Percentiles rank a stretch among this genome's conserved stretches.
phyloP scores from a whole-genome alignment of 306 rosid species.

The Albizia julibrissin region DNA sequence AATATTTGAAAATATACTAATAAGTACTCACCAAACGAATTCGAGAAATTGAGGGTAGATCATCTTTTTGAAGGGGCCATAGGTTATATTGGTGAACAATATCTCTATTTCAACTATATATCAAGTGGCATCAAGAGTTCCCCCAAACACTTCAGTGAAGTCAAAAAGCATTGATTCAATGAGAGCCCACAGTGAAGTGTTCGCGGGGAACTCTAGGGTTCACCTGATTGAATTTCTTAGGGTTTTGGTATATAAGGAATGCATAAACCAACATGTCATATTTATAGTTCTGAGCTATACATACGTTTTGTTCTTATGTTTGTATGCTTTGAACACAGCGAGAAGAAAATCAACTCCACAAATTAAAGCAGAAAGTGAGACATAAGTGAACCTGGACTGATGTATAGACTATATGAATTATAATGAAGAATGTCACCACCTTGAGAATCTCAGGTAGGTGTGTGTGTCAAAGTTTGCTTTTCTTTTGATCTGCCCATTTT shows the following conservation, averaged over 20 bases:
- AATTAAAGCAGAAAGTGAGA: not conserved
- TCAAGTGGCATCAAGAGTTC: conserved; percentile 1
- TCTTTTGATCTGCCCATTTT: not conserved
- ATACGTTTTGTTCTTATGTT: not conserved
- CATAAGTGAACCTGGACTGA: not conserved
- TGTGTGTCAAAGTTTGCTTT: no score
- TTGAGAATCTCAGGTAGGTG: not conserved
- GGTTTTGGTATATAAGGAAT: not conserved
- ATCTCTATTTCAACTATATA: not conserved
- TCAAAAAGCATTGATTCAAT: no score
- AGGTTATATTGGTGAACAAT: not conserved
- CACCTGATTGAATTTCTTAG: not conserved
- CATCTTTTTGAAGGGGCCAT: not conserved
- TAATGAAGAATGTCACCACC: not conserved
- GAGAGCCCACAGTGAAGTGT: not conserved
- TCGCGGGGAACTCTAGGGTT: not conserved
- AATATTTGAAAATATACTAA: not conserved
- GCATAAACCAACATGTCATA: not conserved
- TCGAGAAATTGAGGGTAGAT: not conserved
- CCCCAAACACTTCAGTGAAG: not conserved
- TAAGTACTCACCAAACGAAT: not conserved
- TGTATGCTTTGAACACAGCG: not conserved
- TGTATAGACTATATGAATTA: not conserved
- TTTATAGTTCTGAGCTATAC: not conserved
- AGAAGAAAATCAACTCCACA: not conserved